These are phyloP conservation scores for Beverwykella pulmonaria DNA, from an alignment of 495 filamentous ascomycete species.

Conservation along the genomic window DNA sequence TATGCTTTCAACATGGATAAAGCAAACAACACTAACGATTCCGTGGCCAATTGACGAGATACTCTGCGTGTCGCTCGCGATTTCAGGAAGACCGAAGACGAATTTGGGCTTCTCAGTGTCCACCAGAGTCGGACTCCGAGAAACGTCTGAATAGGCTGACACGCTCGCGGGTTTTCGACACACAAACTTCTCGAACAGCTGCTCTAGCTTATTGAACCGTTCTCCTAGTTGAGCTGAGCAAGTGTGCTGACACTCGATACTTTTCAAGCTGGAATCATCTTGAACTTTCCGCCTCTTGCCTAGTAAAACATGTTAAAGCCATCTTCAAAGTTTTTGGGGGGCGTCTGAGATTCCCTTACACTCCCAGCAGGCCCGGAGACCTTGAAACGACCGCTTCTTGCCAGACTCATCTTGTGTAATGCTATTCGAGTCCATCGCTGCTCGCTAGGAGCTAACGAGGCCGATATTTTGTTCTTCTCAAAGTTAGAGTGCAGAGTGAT, in stretches of 20 bases:
- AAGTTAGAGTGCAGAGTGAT: neutral
- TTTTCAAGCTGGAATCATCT: neutral
- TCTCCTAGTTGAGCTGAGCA: slow-evolving; percentile 25
- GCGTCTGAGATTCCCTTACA: slow-evolving; percentile 18
- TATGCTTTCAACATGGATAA: neutral
- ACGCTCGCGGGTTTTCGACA: slow-evolving; percentile 22
- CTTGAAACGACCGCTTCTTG: slow-evolving; percentile 25
- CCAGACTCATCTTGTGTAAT: slow-evolving; percentile 1
- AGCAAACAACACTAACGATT: slow-evolving; percentile 2
- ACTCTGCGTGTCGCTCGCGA: slow-evolving; percentile 22
- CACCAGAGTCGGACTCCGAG: slow-evolving; percentile 4
- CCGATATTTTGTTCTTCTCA: neutral
- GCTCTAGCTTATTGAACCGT: slow-evolving; percentile 24
- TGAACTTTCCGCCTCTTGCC: slow-evolving; percentile 27
- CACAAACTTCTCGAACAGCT: slow-evolving; percentile 32
- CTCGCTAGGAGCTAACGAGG: slow-evolving; percentile 15
- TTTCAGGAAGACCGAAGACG: slow-evolving; percentile 18
- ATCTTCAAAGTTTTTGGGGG: neutral
- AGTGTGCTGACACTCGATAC: neutral
- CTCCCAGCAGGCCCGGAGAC: slow-evolving; percentile 33
- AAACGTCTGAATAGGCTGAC: neutral
- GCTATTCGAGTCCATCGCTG: slow-evolving; percentile 19
- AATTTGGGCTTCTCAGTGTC: neutral
- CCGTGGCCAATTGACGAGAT: slow-evolving; percentile 22
- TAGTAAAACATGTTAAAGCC: slow-evolving; percentile 4